Percentiles rank a stretch among this genome's conserved stretches.
Evolutionary conservation across 768 basidiomycete genomes (phyloP).

Genomic region (Nidula microcarpa): DNA sequence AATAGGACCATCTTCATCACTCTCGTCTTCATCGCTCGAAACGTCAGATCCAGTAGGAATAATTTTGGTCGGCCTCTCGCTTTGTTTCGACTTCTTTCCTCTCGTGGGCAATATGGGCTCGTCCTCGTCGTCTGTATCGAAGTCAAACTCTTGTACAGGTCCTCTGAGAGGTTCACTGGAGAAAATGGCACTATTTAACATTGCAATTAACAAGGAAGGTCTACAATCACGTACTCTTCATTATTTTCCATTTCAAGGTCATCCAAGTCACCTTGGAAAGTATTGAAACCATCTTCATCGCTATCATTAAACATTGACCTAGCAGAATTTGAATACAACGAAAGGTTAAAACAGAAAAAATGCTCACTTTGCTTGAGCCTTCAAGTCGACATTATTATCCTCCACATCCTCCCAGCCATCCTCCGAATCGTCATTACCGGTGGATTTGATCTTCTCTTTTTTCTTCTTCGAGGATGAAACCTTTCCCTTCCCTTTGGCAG

Average conservation of each 20-base stretch:
- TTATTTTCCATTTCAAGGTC: slow-evolving; percentile 44
- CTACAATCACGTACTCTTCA: slow-evolving; percentile 31
- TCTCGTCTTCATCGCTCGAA: slow-evolving; percentile 34
- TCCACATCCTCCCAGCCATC: slow-evolving; percentile 66
- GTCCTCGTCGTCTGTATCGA: slow-evolving; percentile 53
- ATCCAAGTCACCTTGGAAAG: slow-evolving; percentile 42
- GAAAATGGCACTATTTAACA: slow-evolving; percentile 1
- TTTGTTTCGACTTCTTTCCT: slow-evolving; percentile 52
- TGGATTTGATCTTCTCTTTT: slow-evolving; percentile 5
- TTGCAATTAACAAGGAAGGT: neutral
- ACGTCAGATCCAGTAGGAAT: slow-evolving; percentile 47
- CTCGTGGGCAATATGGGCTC: slow-evolving; percentile 30
- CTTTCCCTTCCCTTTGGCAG: too few species aligned
- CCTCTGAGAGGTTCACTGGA: slow-evolving; percentile 47
- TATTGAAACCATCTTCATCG: slow-evolving; percentile 33
- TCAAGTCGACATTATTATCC: slow-evolving; percentile 41
- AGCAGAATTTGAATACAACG: neutral
- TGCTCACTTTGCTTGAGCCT: slow-evolving; percentile 37
- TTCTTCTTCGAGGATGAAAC: too few species aligned
- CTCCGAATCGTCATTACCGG: slow-evolving; percentile 26
- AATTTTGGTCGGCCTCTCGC: slow-evolving; percentile 42
- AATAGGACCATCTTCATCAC: slow-evolving; percentile 49
- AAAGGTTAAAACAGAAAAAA: too few species aligned
- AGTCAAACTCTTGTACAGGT: slow-evolving; percentile 57
- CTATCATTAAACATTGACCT: slow-evolving; percentile 40